A percentile compares a stretch with the other conserved stretches of the same genome.
phyloP scores from a whole-genome alignment of 345 rosid genomes.

The Salix purpurea region DNA sequence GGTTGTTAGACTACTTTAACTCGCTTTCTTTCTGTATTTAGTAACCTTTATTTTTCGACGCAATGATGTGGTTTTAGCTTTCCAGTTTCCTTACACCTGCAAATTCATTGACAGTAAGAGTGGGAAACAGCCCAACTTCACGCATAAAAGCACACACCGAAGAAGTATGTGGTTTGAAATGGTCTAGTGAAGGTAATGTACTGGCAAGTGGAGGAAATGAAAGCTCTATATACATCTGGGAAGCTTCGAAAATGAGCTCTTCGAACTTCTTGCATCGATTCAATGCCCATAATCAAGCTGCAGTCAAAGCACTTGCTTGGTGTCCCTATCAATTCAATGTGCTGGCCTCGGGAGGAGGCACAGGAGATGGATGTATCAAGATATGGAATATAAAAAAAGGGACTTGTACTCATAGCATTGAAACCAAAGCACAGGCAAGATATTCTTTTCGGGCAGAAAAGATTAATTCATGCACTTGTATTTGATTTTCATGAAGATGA shows the following conservation, averaged over 20 bases:
- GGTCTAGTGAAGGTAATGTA: conserved; percentile 41
- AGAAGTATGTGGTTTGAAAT: conserved; percentile 50
- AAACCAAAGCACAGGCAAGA: conserved; percentile 48
- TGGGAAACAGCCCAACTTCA: conserved; percentile 23
- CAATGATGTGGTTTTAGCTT: background rate
- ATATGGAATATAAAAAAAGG: conserved; percentile 43
- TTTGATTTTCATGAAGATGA: background rate
- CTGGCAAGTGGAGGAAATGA: conserved; percentile 65
- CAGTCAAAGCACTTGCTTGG: conserved; percentile 62
- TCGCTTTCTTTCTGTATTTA: background rate
- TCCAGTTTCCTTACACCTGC: background rate
- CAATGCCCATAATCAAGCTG: conserved; percentile 34
- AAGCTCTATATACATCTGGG: conserved; percentile 43
- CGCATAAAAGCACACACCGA: conserved; percentile 29
- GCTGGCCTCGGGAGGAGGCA: conserved; percentile 62
- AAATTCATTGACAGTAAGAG: conserved; percentile 30
- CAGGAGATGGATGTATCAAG: conserved; percentile 43
- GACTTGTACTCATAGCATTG: conserved; percentile 24
- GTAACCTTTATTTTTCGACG: background rate
- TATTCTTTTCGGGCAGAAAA: too few species aligned
- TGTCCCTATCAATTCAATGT: conserved; percentile 44
- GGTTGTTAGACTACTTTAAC: conserved; percentile 24
- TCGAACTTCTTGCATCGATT: conserved; percentile 36
- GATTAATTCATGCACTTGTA: background rate
- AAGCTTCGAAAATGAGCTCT: conserved; percentile 46